Percentiles rank a stretch among this genome's conserved stretches.
Conservation (phyloP, 331 rosid genomes). For the Cydonia oblonga region DNA sequence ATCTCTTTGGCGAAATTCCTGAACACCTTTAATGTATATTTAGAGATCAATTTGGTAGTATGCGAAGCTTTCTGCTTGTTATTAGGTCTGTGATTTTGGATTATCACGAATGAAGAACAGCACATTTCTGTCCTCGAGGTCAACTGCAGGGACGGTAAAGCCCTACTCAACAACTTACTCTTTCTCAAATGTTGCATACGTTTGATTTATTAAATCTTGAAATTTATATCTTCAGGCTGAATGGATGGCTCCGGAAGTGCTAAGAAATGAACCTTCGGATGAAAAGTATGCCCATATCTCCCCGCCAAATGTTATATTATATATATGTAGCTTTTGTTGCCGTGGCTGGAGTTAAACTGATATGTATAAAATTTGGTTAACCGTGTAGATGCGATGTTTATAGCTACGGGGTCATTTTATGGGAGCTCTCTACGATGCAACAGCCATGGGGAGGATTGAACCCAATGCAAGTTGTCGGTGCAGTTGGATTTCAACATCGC, state of each 20-base stretch:
- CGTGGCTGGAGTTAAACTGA: background rate
- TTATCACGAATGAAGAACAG: constrained; percentile 81
- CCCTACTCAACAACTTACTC: background rate
- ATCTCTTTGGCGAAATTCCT: constrained; percentile 9
- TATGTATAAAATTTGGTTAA: background rate
- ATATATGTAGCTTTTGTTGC: background rate
- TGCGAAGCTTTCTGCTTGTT: constrained; percentile 4
- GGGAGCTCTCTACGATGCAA: constrained; percentile 90
- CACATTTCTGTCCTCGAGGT: constrained; percentile 91
- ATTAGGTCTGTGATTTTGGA: constrained; percentile 91
- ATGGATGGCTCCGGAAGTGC: constrained; percentile 95
- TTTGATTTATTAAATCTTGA: constrained; percentile 3
- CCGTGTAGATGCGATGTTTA: constrained; percentile 73
- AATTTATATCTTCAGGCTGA: constrained; percentile 52
- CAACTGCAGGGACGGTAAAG: constrained; percentile 94
- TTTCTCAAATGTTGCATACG: constrained; percentile 1
- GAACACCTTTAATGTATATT: constrained; percentile 5
- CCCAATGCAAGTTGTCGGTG: constrained; percentile 99
- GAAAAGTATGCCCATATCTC: constrained; percentile 49
- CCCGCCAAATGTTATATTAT: background rate
- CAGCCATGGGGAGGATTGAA: constrained; percentile 99
- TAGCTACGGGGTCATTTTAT: constrained; percentile 87
- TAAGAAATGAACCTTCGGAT: constrained; percentile 77
- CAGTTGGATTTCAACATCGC: constrained; percentile 98
- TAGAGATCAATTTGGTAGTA: constrained; percentile 2